Conservation (phyloP, 805 yeast genomes). For the Geotrichum ghanense region DNA sequence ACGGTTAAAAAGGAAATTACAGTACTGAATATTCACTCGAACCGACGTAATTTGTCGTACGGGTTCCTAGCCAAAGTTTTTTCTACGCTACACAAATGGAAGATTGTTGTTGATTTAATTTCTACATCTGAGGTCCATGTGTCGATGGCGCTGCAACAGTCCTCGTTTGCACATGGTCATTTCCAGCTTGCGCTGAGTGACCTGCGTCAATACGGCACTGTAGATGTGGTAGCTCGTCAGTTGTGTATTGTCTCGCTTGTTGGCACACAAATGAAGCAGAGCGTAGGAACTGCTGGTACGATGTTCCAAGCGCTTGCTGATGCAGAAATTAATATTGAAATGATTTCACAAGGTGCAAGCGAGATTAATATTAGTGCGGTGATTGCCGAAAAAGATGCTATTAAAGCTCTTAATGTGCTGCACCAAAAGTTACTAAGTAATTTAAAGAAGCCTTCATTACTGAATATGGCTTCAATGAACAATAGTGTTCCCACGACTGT, state of each 20-base stretch:
- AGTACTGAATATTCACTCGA: constrained; percentile 87
- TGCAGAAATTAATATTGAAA: constrained; percentile 85
- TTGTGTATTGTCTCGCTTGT: constrained; percentile 90
- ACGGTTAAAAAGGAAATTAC: constrained; percentile 89
- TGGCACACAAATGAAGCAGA: constrained; percentile 94
- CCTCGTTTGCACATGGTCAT: constrained; percentile 40
- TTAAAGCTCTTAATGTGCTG: constrained; percentile 75
- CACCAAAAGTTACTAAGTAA: constrained; percentile 55
- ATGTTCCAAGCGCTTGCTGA: constrained; percentile 93
- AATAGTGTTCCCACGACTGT: too few species aligned
- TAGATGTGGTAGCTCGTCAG: constrained; percentile 75
- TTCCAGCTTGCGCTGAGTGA: constrained; percentile 68
- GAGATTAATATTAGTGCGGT: constrained; percentile 96
- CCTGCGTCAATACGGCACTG: constrained; percentile 69
- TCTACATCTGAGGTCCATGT: constrained; percentile 97
- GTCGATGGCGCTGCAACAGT: constrained; percentile 83
- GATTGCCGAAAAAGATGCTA: constrained; percentile 68
- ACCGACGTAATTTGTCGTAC: constrained; percentile 83
- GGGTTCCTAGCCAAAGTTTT: constrained; percentile 91
- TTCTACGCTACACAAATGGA: constrained; percentile 69
- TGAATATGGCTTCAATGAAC: too few species aligned
- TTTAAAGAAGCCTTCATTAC: not conserved
- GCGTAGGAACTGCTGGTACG: constrained; percentile 92
- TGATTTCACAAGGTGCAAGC: constrained; percentile 97
- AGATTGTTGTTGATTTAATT: constrained; percentile 86